phyloP scores from a whole-genome alignment of 2,329 filamentous ascomycete genomes.

The Trichophyton rubrum region DNA sequence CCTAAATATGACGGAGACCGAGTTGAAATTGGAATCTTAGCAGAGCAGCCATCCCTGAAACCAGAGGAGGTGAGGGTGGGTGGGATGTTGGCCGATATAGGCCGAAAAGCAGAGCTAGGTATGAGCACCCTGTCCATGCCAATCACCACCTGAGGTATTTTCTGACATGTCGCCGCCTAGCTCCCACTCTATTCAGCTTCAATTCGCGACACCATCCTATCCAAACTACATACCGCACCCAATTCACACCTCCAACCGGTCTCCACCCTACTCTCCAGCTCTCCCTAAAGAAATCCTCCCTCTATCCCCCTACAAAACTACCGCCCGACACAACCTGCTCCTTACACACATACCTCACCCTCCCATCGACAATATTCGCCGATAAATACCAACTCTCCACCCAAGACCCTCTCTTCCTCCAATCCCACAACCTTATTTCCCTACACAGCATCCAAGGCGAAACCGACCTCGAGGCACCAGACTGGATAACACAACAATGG shows the following conservation, averaged over 20 bases:
- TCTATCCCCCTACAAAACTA: constrained; percentile 33
- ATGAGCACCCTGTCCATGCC: constrained; percentile 16
- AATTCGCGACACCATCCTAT: constrained; percentile 62
- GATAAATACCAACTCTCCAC: constrained; percentile 70
- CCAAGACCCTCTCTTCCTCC: constrained; percentile 52
- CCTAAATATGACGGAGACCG: constrained; percentile 30
- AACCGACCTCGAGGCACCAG: constrained; percentile 81
- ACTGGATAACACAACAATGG: constrained; percentile 65
- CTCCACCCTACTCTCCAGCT: constrained; percentile 72
- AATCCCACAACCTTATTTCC: constrained; percentile 62
- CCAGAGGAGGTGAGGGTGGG: constrained; percentile 64
- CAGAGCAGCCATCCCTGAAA: constrained; percentile 45
- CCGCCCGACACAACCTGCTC: constrained; percentile 48
- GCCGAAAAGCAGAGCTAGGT: constrained; percentile 57
- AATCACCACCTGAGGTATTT: not conserved
- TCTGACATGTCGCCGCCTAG: constrained; percentile 24
- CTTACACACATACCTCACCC: constrained; percentile 67
- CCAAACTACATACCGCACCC: constrained; percentile 45
- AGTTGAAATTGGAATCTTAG: constrained; percentile 71
- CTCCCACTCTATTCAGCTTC: constrained; percentile 70
- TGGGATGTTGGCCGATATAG: constrained; percentile 66
- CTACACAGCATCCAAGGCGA: constrained; percentile 59
- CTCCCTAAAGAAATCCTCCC: constrained; percentile 41
- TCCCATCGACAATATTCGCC: constrained; percentile 69
- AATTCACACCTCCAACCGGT: constrained; percentile 60